These are phyloP conservation scores for Leccinum subtestaceum DNA, from an alignment of 768 basidiomycete genomes.

Conservation along the genomic window DNA sequence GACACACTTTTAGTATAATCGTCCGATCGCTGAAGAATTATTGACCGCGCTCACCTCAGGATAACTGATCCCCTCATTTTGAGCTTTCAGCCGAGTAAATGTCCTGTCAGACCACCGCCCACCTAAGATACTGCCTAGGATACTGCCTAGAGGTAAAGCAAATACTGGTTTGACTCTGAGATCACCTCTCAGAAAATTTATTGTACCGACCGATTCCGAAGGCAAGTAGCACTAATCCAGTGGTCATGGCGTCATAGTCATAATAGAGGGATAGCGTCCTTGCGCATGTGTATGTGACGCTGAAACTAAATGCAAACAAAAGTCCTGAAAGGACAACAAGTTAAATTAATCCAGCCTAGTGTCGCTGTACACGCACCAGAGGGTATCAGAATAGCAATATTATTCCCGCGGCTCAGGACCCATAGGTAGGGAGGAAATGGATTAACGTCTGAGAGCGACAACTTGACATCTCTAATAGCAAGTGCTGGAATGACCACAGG, in stretches of 20 bases:
- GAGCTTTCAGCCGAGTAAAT: slow-evolving; percentile 42
- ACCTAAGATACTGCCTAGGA: slow-evolving; percentile 55
- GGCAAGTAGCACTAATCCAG: slow-evolving; percentile 74
- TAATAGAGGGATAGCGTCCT: slow-evolving; percentile 68
- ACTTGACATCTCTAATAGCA: slow-evolving; percentile 39
- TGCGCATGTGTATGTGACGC: slow-evolving; percentile 71
- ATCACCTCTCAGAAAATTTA: not conserved
- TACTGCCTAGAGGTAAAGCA: slow-evolving; percentile 34
- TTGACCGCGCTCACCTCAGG: slow-evolving; percentile 55
- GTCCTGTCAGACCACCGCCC: slow-evolving; percentile 59
- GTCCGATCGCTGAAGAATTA: not conserved
- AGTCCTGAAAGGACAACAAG: slow-evolving; percentile 43
- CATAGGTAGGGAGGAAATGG: slow-evolving; percentile 60
- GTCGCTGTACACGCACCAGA: slow-evolving; percentile 26
- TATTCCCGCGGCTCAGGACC: slow-evolving; percentile 65
- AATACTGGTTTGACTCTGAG: not conserved
- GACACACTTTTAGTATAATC: not conserved
- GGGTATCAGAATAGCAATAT: slow-evolving; percentile 52
- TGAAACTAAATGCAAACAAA: slow-evolving; percentile 67
- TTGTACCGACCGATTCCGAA: slow-evolving; percentile 60
- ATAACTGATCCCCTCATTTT: slow-evolving; percentile 47
- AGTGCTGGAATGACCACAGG: slow-evolving; percentile 7
- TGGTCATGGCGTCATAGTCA: slow-evolving; percentile 63
- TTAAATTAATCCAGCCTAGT: not conserved
- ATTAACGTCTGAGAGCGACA: slow-evolving; percentile 69